Evolutionary conservation across 352 stramenopile genomes (phyloP), one percentile per base, ranked within the genome.

Genomic region (Phytophthora pseudosyringae): DNA sequence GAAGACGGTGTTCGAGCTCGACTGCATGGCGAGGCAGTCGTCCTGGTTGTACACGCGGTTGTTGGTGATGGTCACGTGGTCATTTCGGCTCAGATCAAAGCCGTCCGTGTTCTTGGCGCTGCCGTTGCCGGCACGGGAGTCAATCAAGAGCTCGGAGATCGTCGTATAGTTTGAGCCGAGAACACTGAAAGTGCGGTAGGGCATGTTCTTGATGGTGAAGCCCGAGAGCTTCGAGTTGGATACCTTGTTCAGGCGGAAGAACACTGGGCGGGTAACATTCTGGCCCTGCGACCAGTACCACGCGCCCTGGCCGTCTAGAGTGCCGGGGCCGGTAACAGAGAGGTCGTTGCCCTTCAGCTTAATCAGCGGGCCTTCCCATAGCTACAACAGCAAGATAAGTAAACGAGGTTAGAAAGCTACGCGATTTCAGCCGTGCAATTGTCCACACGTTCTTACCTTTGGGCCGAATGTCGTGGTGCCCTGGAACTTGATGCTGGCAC

Each of bases 241-340:
- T n/a, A 50, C 55, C 16, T 56, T 35, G 16, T 56, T 25, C 2
- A 64, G 44, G 12, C 45, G 46, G 33, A 64, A 64, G 55, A 64
- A 64, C n/a, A 64, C 55, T 2, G 55, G 55, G 3, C 55, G 55
- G 4, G 45, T 73, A 35, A 76, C 48, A 15, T 43, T 61, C 25
- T 55, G 32, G 16, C 61, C 64, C 25, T 78, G 58, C 41, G 66
- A 59, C 71, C 70, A 78, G 66, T 78, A 78, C 66, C 59, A 73
- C 1, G 31, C n/a, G 5, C 71, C 67, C 33, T 76, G 67, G 15
- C 71, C 71, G 13, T 78, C 71, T 5, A 78, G 59, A 1, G 49
- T 73, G 7, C 70, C 70, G 5, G 66, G 33, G 6, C 70, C 71
- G 16, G 65, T 44, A 29, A 76, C 64, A 16, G 43, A 56, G 7